phyloP scores from a whole-genome alignment of 352 stramenopile genomes.

The Phytophthora citrophthora region DNA sequence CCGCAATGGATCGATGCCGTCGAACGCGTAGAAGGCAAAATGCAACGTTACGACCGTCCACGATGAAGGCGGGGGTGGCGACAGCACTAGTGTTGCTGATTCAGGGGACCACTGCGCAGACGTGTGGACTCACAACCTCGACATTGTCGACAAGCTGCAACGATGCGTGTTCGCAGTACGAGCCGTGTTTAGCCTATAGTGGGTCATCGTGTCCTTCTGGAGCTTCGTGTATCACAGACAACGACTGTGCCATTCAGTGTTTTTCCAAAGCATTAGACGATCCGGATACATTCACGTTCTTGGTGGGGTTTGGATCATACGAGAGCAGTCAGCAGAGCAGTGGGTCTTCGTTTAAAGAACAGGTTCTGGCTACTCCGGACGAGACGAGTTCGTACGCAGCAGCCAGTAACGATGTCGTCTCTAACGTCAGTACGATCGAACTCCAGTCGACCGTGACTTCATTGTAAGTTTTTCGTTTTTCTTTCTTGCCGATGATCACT shows the following conservation, averaged over 20 bases:
- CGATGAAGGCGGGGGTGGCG: slow-evolving; percentile 14
- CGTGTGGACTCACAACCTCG: slow-evolving; percentile 14
- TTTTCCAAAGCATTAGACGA: slow-evolving; percentile 40
- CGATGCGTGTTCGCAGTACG: slow-evolving; percentile 45
- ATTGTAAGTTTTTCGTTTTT: slow-evolving; percentile 21
- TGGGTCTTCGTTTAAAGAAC: slow-evolving; percentile 15
- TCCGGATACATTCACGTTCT: slow-evolving; percentile 51
- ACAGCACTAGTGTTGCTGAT: slow-evolving; percentile 23
- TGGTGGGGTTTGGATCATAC: slow-evolving; percentile 60
- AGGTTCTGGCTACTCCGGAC: slow-evolving; percentile 9
- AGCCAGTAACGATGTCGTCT: slow-evolving; percentile 45
- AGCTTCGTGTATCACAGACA: slow-evolving; percentile 23
- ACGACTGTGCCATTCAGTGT: slow-evolving; percentile 56
- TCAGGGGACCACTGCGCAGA: slow-evolving; percentile 16
- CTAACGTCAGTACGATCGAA: slow-evolving; percentile 25
- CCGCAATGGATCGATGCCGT: slow-evolving; percentile 16
- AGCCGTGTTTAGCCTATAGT: slow-evolving; percentile 59
- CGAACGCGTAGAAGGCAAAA: slow-evolving; percentile 23
- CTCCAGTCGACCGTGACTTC: slow-evolving; percentile 30
- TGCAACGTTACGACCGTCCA: background rate
- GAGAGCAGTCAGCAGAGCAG: slow-evolving; percentile 29
- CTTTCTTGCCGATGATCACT: background rate
- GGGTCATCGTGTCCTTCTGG: slow-evolving; percentile 31
- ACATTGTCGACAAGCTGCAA: slow-evolving; percentile 60
- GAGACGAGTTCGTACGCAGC: slow-evolving; percentile 39